Conservation (phyloP, 495 filamentous ascomycete genomes). For the Trichoderma gamsii region DNA sequence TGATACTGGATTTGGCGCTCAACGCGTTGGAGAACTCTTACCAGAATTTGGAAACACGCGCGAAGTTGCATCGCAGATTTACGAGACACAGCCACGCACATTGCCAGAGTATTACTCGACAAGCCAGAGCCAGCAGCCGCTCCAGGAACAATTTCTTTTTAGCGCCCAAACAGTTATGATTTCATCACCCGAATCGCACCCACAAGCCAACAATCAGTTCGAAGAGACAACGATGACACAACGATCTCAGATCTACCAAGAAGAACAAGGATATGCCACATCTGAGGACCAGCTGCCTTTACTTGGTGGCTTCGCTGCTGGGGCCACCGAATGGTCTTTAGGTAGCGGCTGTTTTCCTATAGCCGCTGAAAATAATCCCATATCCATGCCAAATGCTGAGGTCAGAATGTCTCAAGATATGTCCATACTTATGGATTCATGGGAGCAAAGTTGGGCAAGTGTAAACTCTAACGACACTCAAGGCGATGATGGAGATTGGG, state of each 20-base stretch:
- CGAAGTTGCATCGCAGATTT: neutral
- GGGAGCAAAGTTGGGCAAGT: neutral
- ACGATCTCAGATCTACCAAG: neutral
- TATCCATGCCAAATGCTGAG: neutral
- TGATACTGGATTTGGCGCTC: neutral
- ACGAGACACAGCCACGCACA: neutral
- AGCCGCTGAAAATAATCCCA: neutral
- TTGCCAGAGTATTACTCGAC: neutral
- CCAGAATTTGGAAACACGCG: neutral
- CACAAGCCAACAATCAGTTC: neutral
- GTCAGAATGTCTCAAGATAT: neutral
- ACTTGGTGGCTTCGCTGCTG: neutral
- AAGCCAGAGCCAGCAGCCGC: neutral
- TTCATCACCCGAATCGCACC: neutral
- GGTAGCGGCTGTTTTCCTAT: neutral
- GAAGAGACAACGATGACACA: neutral
- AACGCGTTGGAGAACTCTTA: neutral
- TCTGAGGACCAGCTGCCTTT: neutral
- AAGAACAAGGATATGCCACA: neutral
- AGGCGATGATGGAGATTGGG: neutral
- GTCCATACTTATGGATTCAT: neutral
- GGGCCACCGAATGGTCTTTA: neutral
- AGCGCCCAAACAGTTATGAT: neutral
- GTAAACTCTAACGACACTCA: neutral
- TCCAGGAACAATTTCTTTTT: neutral